Evolutionary conservation across 305 asterid species (phyloP), one percentile per base, ranked within the genome.

Genomic region (Petunia hybrid): DNA sequence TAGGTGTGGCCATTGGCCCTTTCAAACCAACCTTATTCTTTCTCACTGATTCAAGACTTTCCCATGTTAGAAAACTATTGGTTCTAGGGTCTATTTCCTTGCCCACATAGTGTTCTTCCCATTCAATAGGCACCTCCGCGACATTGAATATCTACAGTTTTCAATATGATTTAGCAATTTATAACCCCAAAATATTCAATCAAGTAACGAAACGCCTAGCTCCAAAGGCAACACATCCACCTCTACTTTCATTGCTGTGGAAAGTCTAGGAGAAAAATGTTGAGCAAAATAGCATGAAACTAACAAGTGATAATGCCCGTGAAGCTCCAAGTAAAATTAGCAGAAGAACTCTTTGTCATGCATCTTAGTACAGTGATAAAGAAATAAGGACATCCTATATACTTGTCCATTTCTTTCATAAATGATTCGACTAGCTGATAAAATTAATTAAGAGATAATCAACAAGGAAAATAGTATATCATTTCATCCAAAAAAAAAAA

Each of bases 1-100:
- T 94, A 66, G 99, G 99, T 14, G 99, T 96, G 68, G 99, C 99
- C 99, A 96, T 96, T 51, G 99, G 99, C 67, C 99, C 99, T 87
- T 96, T 96, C 53, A 96, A 80, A 73, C 99, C 99, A 85, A 96
- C 93, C 87, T 92, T 96, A 85, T 96, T 96, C 36, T 61, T 81
- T 65, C 98, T 87, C 78, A 96, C 95, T 51, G 99, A 96, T 87
- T 96, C 99, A 39, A 96, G 98, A 85, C 98, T 96, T 85, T 96
- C 99, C 98, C 98, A 96, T 84, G 99, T 96, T 16, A 96, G 90
- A 83, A 96, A 96, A 88, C 99, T 96, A 85, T 96, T 97, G 75
- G 99, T 96, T 87, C 97, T 89, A 65, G 99, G 98, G 89, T 96
- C 99, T 69, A 96, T 80, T 78, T 93, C 97, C 9, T 78, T 88